Evolutionary conservation across 1,284 basidiomycete species (phyloP).

Genomic region (Lignosus rhinocerotis): DNA sequence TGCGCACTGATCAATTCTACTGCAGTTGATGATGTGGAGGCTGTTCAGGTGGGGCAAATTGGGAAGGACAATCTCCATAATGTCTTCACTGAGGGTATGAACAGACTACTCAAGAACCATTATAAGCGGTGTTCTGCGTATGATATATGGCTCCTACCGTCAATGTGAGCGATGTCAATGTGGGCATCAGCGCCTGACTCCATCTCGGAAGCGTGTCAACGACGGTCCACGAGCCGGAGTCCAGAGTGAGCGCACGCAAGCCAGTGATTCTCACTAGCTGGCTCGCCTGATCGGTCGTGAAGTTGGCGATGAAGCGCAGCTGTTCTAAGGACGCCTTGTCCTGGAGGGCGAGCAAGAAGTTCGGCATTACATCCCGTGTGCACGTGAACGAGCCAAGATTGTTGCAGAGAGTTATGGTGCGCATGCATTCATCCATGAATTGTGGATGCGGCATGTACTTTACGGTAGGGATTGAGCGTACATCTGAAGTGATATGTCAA

Average conservation of each 20-base stretch:
- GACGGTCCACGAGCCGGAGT: slow-evolving; percentile 60
- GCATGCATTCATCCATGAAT: slow-evolving; percentile 54
- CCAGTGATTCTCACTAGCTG: slow-evolving; percentile 43
- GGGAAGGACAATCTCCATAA: slow-evolving; percentile 48
- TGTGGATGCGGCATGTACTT: slow-evolving; percentile 38
- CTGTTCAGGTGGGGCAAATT: slow-evolving; percentile 52
- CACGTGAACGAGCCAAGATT: slow-evolving; percentile 61
- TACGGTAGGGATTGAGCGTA: slow-evolving; percentile 46
- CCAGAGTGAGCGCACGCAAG: slow-evolving; percentile 51
- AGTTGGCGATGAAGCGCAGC: slow-evolving; percentile 48
- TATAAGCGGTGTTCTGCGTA: neutral
- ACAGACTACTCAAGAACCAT: slow-evolving; percentile 43
- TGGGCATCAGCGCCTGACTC: slow-evolving; percentile 40
- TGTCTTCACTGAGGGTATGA: slow-evolving; percentile 49
- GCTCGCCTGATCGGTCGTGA: slow-evolving; percentile 50
- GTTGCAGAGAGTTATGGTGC: slow-evolving; percentile 46
- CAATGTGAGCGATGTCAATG: slow-evolving; percentile 54
- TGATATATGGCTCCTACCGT: slow-evolving; percentile 44
- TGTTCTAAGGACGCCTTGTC: slow-evolving; percentile 45
- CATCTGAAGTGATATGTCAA: slow-evolving; percentile 38
- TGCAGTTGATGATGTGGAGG: slow-evolving; percentile 61
- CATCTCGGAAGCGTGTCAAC: slow-evolving; percentile 59
- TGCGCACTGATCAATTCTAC: slow-evolving; percentile 49
- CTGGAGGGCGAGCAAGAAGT: slow-evolving; percentile 49
- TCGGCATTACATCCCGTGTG: slow-evolving; percentile 45